These are phyloP conservation scores for Penicillium canariense DNA, from an alignment of 495 filamentous ascomycete genomes.

Conservation along the genomic window DNA sequence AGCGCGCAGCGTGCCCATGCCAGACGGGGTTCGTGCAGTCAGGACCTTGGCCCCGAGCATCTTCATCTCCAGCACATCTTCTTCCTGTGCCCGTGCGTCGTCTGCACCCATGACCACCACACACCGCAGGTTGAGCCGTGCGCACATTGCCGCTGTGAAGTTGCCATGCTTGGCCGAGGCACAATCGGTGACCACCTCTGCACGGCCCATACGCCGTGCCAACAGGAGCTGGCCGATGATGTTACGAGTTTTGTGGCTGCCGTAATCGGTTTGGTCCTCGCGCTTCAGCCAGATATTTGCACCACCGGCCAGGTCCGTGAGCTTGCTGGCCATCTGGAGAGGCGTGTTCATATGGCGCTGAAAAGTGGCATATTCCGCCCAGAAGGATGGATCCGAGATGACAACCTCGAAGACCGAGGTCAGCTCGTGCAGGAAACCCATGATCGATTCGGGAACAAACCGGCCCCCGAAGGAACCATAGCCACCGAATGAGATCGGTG, in stretches of 20 bases:
- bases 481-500: constrained; percentile 23
- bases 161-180: constrained; percentile 34
- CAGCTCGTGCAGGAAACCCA: constrained; percentile 32
- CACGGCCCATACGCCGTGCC: constrained; percentile 28
- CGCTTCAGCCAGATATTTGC: constrained; percentile 38
- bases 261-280: constrained; percentile 31
- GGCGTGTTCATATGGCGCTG: constrained; percentile 23
- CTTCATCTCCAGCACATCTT: constrained; percentile 32
- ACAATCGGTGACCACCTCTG: constrained; percentile 35
- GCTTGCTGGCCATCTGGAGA: constrained; percentile 26
- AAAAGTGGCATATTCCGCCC: constrained; percentile 27
- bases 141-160: constrained; percentile 34
- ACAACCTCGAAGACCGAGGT: constrained; percentile 29
- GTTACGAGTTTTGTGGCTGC: constrained; percentile 31
- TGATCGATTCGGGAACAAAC: constrained; percentile 34
- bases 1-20: constrained; percentile 30
- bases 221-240: constrained; percentile 36
- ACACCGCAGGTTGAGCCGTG: constrained; percentile 29
- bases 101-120: constrained; percentile 33
- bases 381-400: constrained; percentile 32
- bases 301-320: constrained; percentile 24
- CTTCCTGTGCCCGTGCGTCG: constrained; percentile 25
- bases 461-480: constrained; percentile 35
- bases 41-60: constrained; percentile 31
- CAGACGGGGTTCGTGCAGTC: constrained; percentile 26